Evolutionary conservation across 1,284 basidiomycete genomes (phyloP).

Genomic region (Mrakiaceae sp.): DNA sequence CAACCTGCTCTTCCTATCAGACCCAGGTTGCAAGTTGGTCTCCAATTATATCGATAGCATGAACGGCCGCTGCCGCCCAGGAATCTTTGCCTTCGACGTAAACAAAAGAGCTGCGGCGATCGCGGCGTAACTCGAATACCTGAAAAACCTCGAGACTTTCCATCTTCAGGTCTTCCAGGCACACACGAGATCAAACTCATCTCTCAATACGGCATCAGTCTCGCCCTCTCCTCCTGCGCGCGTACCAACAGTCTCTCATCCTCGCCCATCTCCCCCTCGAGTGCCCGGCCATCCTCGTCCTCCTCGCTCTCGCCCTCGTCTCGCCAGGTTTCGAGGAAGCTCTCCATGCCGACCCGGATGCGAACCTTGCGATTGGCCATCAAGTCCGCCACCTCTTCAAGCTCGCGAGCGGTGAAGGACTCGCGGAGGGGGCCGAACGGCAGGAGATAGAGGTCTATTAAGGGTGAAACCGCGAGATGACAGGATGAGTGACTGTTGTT

Average conservation of each 20-base stretch:
- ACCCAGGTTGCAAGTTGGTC: no score
- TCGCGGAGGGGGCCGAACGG: slow-evolving; percentile 64
- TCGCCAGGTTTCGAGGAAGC: slow-evolving; percentile 42
- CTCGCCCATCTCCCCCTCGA: background rate
- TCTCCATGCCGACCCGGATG: slow-evolving; percentile 54
- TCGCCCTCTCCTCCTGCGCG: slow-evolving; percentile 8
- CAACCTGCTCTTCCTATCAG: no score
- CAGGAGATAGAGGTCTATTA: slow-evolving; percentile 66
- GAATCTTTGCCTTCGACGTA: no score
- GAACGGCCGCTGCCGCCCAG: no score
- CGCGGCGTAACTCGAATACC: no score
- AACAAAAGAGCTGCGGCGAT: no score
- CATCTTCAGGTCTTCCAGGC: no score
- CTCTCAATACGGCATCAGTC: slow-evolving; percentile 14
- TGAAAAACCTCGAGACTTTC: no score
- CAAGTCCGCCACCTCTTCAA: slow-evolving; percentile 56
- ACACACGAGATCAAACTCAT: no score
- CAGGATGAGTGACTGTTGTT: background rate
- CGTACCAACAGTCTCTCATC: slow-evolving; percentile 4
- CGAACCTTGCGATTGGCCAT: slow-evolving; percentile 76
- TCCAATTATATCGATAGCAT: no score
- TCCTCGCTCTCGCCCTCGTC: slow-evolving; percentile 26
- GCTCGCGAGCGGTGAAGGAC: slow-evolving; percentile 55
- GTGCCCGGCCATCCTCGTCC: slow-evolving; percentile 20
- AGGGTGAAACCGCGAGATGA: background rate